Conservation (phyloP, 2,329 filamentous ascomycete genomes). For the Trichophyton simii region DNA sequence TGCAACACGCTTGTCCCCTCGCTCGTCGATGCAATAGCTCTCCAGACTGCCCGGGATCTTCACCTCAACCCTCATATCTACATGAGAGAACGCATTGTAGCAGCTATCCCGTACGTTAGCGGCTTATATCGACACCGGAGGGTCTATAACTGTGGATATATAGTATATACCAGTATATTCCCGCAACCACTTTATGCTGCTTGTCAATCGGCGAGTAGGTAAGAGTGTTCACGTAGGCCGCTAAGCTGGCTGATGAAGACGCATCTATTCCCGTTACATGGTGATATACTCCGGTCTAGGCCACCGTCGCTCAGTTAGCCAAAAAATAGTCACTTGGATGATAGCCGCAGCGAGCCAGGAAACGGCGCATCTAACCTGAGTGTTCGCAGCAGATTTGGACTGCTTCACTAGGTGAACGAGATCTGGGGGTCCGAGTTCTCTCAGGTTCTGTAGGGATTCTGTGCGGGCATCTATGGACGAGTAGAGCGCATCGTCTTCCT, state of each 20-base stretch:
- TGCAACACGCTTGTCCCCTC: constrained; percentile 84
- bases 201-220: constrained; percentile 81
- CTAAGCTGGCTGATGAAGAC: constrained; percentile 90
- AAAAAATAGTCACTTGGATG: background rate
- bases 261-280: constrained; percentile 96
- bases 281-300: constrained; percentile 81
- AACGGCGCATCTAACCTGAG: constrained; percentile 37
- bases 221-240: constrained; percentile 95
- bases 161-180: constrained; percentile 66
- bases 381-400: constrained; percentile 45
- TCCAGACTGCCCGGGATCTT: constrained; percentile 94
- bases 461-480: constrained; percentile 83
- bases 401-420: constrained; percentile 87
- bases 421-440: constrained; percentile 91
- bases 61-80: constrained; percentile 97
- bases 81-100: constrained; percentile 96
- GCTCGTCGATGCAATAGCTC: constrained; percentile 93
- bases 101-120: constrained; percentile 42
- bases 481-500: constrained; percentile 72
- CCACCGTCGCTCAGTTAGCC: background rate
- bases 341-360: background rate
- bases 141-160: constrained; percentile 15
- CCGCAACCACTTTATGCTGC: constrained; percentile 79
- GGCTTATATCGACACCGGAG: background rate
- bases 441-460: constrained; percentile 69